phyloP scores from a whole-genome alignment of 352 stramenopile genomes.

The Aphanomyces invadans region DNA sequence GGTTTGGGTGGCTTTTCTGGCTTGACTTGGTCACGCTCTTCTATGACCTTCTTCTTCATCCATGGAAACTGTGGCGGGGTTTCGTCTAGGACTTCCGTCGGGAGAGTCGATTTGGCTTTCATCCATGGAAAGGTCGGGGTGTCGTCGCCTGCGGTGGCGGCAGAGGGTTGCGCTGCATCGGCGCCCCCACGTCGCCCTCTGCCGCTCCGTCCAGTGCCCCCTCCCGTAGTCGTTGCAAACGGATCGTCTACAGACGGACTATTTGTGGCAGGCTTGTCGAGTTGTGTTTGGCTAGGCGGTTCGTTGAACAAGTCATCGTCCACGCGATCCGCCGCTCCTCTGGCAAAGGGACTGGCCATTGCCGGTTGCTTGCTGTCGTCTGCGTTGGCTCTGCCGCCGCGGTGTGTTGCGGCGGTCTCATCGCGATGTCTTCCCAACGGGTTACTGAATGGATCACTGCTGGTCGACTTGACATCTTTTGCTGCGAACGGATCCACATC shows the following conservation, averaged over 20 bases:
- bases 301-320: no score
- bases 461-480: slow-evolving; percentile 1
- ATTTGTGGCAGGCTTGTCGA: no score
- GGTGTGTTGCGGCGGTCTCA: no score
- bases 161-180: background rate
- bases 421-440: no score
- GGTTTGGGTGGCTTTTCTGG: background rate
- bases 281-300: no score
- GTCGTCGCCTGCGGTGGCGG: background rate
- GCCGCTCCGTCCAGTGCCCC: background rate
- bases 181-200: background rate
- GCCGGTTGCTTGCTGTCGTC: no score
- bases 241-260: no score
- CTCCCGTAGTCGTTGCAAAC: background rate
- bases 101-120: background rate
- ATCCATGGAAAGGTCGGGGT: slow-evolving; percentile 3
- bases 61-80: slow-evolving; percentile 11
- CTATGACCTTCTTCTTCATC: slow-evolving; percentile 4
- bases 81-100: background rate
- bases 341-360: slow-evolving; percentile 3
- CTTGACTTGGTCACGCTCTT: background rate
- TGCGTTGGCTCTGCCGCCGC: no score
- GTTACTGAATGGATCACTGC: no score
- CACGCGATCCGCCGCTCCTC: background rate
- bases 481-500: slow-evolving; percentile 10